phyloP scores from a whole-genome alignment of 306 rosid species.

The Styphnolobium japonicum region DNA sequence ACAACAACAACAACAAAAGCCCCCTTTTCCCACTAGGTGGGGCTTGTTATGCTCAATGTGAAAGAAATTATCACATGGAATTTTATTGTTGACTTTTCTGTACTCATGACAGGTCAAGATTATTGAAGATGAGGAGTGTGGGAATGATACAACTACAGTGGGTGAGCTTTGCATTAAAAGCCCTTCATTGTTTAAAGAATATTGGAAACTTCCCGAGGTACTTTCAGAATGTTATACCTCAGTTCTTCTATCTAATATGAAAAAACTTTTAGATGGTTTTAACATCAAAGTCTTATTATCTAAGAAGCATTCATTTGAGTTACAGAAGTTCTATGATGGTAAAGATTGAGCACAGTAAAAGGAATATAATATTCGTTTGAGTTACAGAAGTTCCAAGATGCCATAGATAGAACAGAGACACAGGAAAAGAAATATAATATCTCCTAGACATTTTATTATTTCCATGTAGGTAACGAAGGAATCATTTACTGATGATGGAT shows the following conservation, averaged over 20 bases:
- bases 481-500: constrained; percentile 79
- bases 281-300: background rate
- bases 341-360: constrained; percentile 6
- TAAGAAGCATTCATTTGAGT: constrained; percentile 5
- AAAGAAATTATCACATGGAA: constrained; percentile 4
- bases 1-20: no score
- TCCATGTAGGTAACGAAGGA: constrained; percentile 60
- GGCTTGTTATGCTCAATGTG: no score
- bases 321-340: background rate
- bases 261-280: background rate
- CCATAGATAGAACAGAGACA: background rate
- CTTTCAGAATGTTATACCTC: constrained; percentile 25
- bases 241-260: background rate
- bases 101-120: constrained; percentile 57
- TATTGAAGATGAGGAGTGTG: constrained; percentile 49
- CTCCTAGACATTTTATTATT: constrained; percentile 1
- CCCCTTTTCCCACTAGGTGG: no score
- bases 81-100: constrained; percentile 15
- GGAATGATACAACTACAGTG: constrained; percentile 14
- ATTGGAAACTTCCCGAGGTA: constrained; percentile 93
- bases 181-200: constrained; percentile 82
- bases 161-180: constrained; percentile 90
- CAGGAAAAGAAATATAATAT: background rate
- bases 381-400: background rate
- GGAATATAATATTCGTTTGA: background rate